Conservation (phyloP, 306 rosid genomes). For the Lithocarpus polystachyus region DNA sequence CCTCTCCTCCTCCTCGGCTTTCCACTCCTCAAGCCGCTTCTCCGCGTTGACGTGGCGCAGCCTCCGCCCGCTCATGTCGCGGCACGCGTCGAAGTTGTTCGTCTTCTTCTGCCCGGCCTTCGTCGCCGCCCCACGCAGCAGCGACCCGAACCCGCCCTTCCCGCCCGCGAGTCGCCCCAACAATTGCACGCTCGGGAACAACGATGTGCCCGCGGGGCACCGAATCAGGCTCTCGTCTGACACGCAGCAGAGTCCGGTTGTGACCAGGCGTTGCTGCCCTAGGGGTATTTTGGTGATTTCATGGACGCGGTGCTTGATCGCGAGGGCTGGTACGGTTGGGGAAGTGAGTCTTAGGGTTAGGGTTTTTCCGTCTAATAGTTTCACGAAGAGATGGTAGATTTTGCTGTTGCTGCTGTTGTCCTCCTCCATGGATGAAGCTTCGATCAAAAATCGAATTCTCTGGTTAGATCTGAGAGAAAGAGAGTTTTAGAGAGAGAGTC, state of each 20-base stretch:
- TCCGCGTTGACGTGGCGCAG: slow-evolving; percentile 95
- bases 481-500: no score
- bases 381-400: slow-evolving; percentile 73
- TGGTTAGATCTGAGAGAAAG: no score
- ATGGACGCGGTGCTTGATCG: slow-evolving; percentile 56
- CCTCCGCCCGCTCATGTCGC: slow-evolving; percentile 97
- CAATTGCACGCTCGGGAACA: slow-evolving; percentile 66
- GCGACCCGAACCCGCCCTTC: slow-evolving; percentile 95
- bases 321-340: slow-evolving; percentile 37
- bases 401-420: background rate
- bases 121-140: slow-evolving; percentile 89
- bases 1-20: slow-evolving; percentile 71
- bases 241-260: slow-evolving; percentile 56
- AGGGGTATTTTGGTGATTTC: slow-evolving; percentile 66
- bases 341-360: slow-evolving; percentile 59
- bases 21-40: slow-evolving; percentile 93
- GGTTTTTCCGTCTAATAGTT: slow-evolving; percentile 78
- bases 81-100: slow-evolving; percentile 89
- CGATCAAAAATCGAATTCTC: slow-evolving; percentile 20
- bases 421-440: slow-evolving; percentile 37
- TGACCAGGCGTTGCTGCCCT: slow-evolving; percentile 64
- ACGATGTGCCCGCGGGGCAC: slow-evolving; percentile 28
- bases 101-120: slow-evolving; percentile 98
- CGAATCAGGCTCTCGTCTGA: slow-evolving; percentile 41
- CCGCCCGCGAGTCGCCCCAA: slow-evolving; percentile 74